A percentile compares a stretch with the other conserved stretches of the same genome.
These are phyloP conservation scores for Mycocalia duriaeana DNA, from an alignment of 1,284 basidiomycete species.

Conservation along the genomic window DNA sequence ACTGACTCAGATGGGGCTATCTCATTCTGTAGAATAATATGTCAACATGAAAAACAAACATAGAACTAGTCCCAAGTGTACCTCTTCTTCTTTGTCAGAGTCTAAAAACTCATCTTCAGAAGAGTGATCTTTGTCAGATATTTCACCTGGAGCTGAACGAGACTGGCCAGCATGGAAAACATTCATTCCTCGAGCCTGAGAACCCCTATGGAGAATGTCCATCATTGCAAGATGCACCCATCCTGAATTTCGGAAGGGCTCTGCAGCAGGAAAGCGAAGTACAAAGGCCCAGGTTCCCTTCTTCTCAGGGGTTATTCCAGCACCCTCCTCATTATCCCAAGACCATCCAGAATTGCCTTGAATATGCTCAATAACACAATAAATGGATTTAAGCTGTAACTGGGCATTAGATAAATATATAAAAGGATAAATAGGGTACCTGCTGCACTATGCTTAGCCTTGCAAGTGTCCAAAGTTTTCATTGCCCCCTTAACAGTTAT, in stretches of 20 bases:
- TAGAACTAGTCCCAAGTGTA: no score
- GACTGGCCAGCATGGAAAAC: background rate
- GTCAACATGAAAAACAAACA: no score
- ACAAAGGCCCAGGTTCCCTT: background rate
- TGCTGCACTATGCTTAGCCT: constrained; percentile 1
- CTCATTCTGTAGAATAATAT: no score
- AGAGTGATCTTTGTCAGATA: background rate
- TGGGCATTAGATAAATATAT: background rate
- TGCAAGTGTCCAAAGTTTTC: constrained; percentile 1
- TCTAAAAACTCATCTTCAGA: background rate
- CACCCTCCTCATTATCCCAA: constrained; percentile 2
- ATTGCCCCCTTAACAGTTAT: background rate
- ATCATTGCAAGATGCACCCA: background rate
- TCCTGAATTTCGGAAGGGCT: background rate
- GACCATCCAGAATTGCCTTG: background rate
- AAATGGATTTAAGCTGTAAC: constrained; percentile 2
- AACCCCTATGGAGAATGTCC: background rate
- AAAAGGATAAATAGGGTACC: background rate
- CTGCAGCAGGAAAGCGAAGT: background rate
- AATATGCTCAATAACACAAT: constrained; percentile 1
- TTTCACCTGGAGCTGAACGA: background rate
- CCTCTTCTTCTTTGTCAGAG: background rate
- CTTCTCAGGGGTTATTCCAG: constrained; percentile 3
- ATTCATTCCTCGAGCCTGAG: background rate
- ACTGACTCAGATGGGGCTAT: no score